These are phyloP conservation scores for Colletotrichum gigasporum DNA, from an alignment of 2,329 filamentous ascomycete species.

Conservation along the genomic window DNA sequence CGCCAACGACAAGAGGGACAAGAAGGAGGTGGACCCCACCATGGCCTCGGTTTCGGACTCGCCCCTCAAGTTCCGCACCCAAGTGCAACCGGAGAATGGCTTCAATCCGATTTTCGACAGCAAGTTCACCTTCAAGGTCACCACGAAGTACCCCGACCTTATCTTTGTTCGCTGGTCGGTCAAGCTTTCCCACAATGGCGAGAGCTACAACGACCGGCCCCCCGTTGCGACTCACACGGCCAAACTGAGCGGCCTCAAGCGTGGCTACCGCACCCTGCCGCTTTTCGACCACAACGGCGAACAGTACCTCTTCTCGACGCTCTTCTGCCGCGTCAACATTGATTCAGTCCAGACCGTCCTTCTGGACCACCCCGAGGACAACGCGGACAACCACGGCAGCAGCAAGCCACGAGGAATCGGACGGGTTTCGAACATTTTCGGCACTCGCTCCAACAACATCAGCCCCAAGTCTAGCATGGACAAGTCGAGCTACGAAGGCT, in stretches of 20 bases:
- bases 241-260: constrained; percentile 87
- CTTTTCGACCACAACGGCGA: constrained; percentile 90
- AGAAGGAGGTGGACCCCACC: constrained; percentile 76
- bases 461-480: constrained; percentile 63
- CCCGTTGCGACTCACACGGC: constrained; percentile 90
- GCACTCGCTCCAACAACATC: constrained; percentile 55
- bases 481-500: constrained; percentile 56
- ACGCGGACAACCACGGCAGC: constrained; percentile 39
- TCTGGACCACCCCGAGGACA: constrained; percentile 55
- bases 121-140: constrained; percentile 80
- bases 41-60: constrained; percentile 55
- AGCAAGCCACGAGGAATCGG: constrained; percentile 66
- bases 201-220: constrained; percentile 70
- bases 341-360: constrained; percentile 66
- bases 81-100: constrained; percentile 85
- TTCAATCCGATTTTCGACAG: constrained; percentile 92
- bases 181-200: constrained; percentile 83
- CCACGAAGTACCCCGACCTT: constrained; percentile 93
- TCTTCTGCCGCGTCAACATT: constrained; percentile 88
- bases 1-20: constrained; percentile 92
- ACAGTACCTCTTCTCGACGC: constrained; percentile 91
- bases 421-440: constrained; percentile 61
- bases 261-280: constrained; percentile 92
- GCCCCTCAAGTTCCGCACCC: constrained; percentile 81
- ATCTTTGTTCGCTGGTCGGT: constrained; percentile 95